A percentile compares a stretch with the other conserved stretches of the same genome.
phyloP scores from a whole-genome alignment of 2,329 filamentous ascomycete species.

The Phialocephala subalpina region DNA sequence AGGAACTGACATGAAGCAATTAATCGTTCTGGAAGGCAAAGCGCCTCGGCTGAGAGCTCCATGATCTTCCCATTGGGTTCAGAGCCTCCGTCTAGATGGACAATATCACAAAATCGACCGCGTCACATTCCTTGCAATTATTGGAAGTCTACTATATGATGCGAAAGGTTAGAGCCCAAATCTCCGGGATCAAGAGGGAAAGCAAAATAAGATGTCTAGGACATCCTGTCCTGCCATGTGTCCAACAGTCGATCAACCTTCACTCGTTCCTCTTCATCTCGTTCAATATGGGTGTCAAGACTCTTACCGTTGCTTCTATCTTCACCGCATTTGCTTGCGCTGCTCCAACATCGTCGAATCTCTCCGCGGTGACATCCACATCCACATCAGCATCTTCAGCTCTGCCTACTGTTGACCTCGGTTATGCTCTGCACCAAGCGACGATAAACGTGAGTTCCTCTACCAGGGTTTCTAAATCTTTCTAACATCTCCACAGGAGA shows the following conservation, averaged over 20 bases:
- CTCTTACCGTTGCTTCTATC: neutral
- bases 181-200: neutral
- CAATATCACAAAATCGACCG: neutral
- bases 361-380: neutral
- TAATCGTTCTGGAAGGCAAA: neutral
- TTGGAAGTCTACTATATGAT: neutral
- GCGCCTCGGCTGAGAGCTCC: neutral
- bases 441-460: constrained; percentile 39
- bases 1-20: neutral
- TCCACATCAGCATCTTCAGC: neutral
- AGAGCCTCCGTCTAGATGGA: neutral
- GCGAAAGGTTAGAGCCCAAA: neutral
- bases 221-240: neutral
- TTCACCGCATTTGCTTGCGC: neutral
- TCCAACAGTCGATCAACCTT: neutral
- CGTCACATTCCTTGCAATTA: neutral
- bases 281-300: neutral
- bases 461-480: constrained; percentile 41
- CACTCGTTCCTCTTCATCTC: neutral
- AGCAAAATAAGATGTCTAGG: neutral
- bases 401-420: constrained; percentile 43
- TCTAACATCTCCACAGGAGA: constrained; percentile 41
- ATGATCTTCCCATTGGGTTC: neutral
- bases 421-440: constrained; percentile 41
- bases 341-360: neutral